Evolutionary conservation across 805 yeast genomes (phyloP).

Genomic region (Lipomyces kockii): DNA sequence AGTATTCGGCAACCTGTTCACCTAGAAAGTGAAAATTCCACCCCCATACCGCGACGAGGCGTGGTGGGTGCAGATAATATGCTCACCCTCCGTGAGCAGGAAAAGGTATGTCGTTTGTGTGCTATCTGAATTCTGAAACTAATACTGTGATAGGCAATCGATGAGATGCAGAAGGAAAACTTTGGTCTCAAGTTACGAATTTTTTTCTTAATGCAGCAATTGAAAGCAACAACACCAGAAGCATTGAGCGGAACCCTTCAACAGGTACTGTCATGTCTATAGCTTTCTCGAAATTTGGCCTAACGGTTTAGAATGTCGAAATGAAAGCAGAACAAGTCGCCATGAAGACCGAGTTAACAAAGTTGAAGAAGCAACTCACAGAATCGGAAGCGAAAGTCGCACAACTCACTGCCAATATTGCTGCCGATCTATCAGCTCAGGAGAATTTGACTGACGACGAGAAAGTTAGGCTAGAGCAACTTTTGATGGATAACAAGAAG

Average conservation of each 20-base stretch:
- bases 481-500: slow-evolving; percentile 19
- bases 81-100: slow-evolving; percentile 38
- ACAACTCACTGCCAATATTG: slow-evolving; percentile 18
- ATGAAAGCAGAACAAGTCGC: slow-evolving; percentile 29
- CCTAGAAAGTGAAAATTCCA: slow-evolving; percentile 13
- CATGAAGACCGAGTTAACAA: slow-evolving; percentile 21
- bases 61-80: slow-evolving; percentile 19
- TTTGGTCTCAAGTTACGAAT: slow-evolving; percentile 36
- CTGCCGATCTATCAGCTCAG: slow-evolving; percentile 8
- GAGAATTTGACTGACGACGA: slow-evolving; percentile 22
- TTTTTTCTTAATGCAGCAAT: slow-evolving; percentile 25
- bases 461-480: slow-evolving; percentile 15
- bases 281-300: not conserved
- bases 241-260: slow-evolving; percentile 19
- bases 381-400: slow-evolving; percentile 24
- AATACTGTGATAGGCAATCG: slow-evolving; percentile 20
- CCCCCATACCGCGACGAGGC: slow-evolving; percentile 22
- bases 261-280: slow-evolving; percentile 11
- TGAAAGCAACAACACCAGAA: slow-evolving; percentile 34
- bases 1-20: slow-evolving; percentile 15
- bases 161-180: slow-evolving; percentile 39
- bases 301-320: slow-evolving; percentile 27
- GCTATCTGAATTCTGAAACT: not conserved
- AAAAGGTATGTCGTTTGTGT: slow-evolving; percentile 21
- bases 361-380: slow-evolving; percentile 23